phyloP scores from a whole-genome alignment of 2,329 filamentous ascomycete species.

The Penicillium sp. region DNA sequence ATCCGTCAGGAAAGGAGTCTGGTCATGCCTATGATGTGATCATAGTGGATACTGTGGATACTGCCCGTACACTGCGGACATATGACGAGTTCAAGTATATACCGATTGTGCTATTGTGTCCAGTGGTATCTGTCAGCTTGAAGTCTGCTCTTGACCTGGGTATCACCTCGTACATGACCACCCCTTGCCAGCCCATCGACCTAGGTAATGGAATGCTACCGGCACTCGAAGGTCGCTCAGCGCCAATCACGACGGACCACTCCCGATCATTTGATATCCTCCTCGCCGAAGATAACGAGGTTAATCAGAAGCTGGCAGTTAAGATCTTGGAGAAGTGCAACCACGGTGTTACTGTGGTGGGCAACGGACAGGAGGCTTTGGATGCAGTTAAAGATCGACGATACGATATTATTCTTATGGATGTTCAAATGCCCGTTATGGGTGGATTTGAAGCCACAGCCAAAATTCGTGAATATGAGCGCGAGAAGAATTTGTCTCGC shows the following conservation, averaged over 20 bases:
- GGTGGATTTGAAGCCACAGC: conserved; percentile 95
- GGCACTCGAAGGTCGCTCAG: conserved; percentile 82
- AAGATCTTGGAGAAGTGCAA: conserved; percentile 96
- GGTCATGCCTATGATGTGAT: conserved; percentile 78
- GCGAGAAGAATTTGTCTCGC: conserved; percentile 70
- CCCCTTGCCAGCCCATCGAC: conserved; percentile 84
- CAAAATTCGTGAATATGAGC: conserved; percentile 94
- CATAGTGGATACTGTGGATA: conserved; percentile 84
- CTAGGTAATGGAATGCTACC: conserved; percentile 90
- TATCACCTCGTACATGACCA: conserved; percentile 95
- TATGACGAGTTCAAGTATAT: conserved; percentile 93
- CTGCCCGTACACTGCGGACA: conserved; percentile 71
- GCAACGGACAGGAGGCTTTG: conserved; percentile 89
- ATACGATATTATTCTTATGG: conserved; percentile 97
- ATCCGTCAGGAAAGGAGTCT: conserved; percentile 45
- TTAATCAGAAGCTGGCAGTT: conserved; percentile 88
- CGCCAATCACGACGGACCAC: conserved; percentile 83
- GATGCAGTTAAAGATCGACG: conserved; percentile 87
- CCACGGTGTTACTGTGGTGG: conserved; percentile 62
- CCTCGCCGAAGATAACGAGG: conserved; percentile 88
- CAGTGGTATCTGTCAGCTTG: conserved; percentile 77
- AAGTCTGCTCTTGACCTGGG: conserved; percentile 88
- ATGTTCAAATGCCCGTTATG: conserved; percentile 99
- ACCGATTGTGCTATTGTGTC: conserved; percentile 84
- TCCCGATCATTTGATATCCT: conserved; percentile 90